Evolutionary conservation across 192 early-diverging fungal genomes (phyloP).

Genomic region (Mortierella hygrophila): DNA sequence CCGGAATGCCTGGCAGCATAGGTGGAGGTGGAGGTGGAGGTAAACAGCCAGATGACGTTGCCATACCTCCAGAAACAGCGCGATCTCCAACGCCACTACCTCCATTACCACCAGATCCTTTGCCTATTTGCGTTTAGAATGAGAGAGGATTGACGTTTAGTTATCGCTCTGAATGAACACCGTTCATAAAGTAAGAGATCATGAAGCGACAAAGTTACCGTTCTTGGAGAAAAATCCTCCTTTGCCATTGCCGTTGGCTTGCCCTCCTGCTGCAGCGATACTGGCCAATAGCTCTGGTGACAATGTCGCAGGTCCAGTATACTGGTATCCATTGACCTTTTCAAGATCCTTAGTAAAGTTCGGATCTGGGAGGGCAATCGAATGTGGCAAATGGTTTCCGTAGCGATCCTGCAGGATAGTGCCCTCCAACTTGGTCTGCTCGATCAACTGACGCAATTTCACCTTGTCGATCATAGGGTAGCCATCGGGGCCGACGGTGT

Average conservation of each 20-base stretch:
- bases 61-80: background rate
- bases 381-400: conserved; percentile 32
- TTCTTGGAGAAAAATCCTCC: conserved; percentile 16
- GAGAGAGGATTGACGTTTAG: background rate
- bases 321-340: conserved; percentile 34
- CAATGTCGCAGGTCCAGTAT: conserved; percentile 9
- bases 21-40: conserved; percentile 51
- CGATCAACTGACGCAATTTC: conserved; percentile 39
- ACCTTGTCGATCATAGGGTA: conserved; percentile 46
- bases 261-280: background rate
- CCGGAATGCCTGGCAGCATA: conserved; percentile 21
- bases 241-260: background rate
- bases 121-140: background rate
- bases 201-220: conserved; percentile 1
- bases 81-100: background rate
- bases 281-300: conserved; percentile 18
- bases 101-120: conserved; percentile 2
- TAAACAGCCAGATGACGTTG: conserved; percentile 22
- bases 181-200: background rate
- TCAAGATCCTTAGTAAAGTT: conserved; percentile 30
- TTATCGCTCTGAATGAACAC: background rate
- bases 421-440: conserved; percentile 55
- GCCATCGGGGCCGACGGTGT: background rate
- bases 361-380: conserved; percentile 26
- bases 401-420: conserved; percentile 44